Conservation (phyloP, 2,329 filamentous ascomycete species). For the Colletotrichum spaethianum region DNA sequence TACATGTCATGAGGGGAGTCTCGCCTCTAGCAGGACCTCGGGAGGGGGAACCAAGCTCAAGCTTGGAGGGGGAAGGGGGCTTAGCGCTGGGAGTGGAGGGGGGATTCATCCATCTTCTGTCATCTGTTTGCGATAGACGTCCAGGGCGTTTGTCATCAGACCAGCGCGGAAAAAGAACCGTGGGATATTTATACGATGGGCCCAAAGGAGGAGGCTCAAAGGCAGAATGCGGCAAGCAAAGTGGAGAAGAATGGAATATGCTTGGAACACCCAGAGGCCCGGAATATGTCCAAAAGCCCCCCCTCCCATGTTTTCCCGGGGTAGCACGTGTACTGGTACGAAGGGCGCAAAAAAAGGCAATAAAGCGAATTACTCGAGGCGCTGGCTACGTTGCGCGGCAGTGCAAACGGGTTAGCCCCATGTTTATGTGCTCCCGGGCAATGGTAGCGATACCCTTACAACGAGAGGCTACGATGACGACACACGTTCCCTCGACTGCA, state of each 20-base stretch:
- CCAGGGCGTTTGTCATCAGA: not conserved
- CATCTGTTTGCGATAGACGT: not conserved
- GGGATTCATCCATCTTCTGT: not conserved
- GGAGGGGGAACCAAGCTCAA: not conserved
- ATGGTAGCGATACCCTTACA: not conserved
- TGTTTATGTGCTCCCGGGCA: not conserved
- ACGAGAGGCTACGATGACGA: not conserved
- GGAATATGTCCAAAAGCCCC: too few species aligned
- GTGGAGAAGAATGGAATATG: not conserved
- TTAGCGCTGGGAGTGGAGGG: not conserved
- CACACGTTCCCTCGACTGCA: not conserved
- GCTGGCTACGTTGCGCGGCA: not conserved
- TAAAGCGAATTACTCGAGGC: not conserved
- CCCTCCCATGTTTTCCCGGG: too few species aligned
- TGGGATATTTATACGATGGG: not conserved
- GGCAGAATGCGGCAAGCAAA: not conserved
- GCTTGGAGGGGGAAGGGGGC: not conserved
- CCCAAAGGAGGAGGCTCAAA: not conserved
- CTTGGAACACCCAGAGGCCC: not conserved
- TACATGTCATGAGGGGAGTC: conserved; percentile 70
- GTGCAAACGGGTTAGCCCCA: not conserved
- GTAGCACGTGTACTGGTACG: not conserved
- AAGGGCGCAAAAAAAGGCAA: not conserved
- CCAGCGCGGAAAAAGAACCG: not conserved
- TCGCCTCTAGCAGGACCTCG: not conserved